These are phyloP conservation scores for Decorospora gaudefroyi DNA, from an alignment of 2,329 filamentous ascomycete species.

Conservation along the genomic window DNA sequence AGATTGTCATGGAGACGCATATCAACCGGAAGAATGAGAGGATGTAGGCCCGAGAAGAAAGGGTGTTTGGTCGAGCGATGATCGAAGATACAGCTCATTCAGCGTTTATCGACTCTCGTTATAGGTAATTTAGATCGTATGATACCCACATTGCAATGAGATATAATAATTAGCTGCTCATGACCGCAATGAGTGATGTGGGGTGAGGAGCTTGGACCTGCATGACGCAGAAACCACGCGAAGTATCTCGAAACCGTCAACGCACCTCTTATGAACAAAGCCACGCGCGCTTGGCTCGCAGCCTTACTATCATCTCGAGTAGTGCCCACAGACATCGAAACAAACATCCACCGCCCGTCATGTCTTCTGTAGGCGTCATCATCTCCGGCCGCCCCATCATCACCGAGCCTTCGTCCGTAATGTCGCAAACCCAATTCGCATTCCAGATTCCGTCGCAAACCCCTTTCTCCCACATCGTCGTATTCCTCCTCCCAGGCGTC, in stretches of 20 bases:
- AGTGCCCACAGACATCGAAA: background rate
- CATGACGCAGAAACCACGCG: conserved; percentile 29
- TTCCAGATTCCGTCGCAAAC: conserved; percentile 68
- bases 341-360: conserved; percentile 32
- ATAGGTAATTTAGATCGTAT: conserved; percentile 6
- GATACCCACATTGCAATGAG: conserved; percentile 14
- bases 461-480: conserved; percentile 73
- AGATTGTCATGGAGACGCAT: conserved; percentile 37
- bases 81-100: background rate
- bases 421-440: conserved; percentile 65
- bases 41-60: background rate
- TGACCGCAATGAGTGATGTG: too few species aligned
- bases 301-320: conserved; percentile 5
- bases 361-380: conserved; percentile 63
- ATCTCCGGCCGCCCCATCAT: conserved; percentile 64
- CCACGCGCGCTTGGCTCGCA: background rate
- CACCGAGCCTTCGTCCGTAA: conserved; percentile 57
- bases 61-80: background rate
- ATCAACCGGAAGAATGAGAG: conserved; percentile 29
- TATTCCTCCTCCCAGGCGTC: conserved; percentile 83
- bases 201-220: conserved; percentile 17
- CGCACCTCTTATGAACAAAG: conserved; percentile 4
- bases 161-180: too few species aligned
- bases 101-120: background rate
- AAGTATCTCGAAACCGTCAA: conserved; percentile 27